A percentile compares a stretch with the other conserved stretches of the same genome.
phyloP scores from a whole-genome alignment of 1,139 yeast genomes.

The Suhomyces panamericanus region DNA sequence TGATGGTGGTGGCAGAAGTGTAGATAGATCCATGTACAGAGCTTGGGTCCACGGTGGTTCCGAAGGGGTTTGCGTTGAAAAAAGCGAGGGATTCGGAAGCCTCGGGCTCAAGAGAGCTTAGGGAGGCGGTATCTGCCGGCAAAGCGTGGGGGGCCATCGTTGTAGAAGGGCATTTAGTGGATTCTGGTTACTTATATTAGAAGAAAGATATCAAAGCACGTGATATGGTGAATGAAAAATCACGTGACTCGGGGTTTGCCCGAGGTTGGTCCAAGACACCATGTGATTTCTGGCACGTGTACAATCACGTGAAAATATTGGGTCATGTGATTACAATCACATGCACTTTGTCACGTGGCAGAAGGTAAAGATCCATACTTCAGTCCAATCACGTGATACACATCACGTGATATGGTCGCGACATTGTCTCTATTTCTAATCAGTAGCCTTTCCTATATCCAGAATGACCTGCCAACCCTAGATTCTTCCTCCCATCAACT shows the following conservation, averaged over 20 bases:
- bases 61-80: slow-evolving; percentile 50
- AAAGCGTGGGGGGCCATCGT: slow-evolving; percentile 16
- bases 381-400: too few species aligned
- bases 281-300: too few species aligned
- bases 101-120: background rate
- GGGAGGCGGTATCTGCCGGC: slow-evolving; percentile 4
- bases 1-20: slow-evolving; percentile 62
- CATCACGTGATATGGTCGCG: too few species aligned
- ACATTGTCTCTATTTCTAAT: too few species aligned
- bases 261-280: background rate
- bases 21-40: slow-evolving; percentile 51
- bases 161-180: background rate
- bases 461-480: background rate
- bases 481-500: background rate
- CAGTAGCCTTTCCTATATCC: too few species aligned
- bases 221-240: slow-evolving; percentile 7
- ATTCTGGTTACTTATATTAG: background rate
- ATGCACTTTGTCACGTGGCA: too few species aligned
- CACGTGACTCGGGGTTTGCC: background rate
- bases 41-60: slow-evolving; percentile 57
- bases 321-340: too few species aligned
- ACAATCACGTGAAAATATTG: too few species aligned
- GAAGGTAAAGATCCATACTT: too few species aligned
- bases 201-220: slow-evolving; percentile 9
- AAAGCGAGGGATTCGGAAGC: background rate